A percentile compares a stretch with the other conserved stretches of the same genome.
phyloP scores from a whole-genome alignment of 148 eudicot genomes.

The Camellia lanceoleosa region DNA sequence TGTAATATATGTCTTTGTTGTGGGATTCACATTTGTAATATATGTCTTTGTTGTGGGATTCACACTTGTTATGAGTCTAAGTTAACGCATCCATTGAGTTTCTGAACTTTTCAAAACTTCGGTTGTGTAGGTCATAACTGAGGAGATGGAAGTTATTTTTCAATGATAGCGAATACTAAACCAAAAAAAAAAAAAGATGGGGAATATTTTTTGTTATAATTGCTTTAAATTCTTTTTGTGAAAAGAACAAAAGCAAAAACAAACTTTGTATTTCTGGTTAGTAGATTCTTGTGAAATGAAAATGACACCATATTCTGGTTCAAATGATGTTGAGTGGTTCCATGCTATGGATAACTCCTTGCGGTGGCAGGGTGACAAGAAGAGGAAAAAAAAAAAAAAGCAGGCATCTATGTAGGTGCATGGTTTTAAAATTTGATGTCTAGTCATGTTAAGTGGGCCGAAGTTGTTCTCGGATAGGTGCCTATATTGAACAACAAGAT shows the following conservation, averaged over 20 bases:
- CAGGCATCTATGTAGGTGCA: neutral
- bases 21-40: too few species aligned
- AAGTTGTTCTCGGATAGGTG: slow-evolving; percentile 4
- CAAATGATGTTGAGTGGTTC: neutral
- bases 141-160: neutral
- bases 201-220: neutral
- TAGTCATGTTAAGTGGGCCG: neutral
- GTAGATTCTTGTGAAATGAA: neutral
- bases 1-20: too few species aligned
- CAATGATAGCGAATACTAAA: neutral
- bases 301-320: neutral
- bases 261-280: neutral
- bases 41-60: too few species aligned
- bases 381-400: neutral
- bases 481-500: neutral
- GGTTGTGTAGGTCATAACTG: neutral
- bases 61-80: neutral
- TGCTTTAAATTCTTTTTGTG: neutral
- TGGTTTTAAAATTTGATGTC: neutral
- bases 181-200: neutral
- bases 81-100: neutral
- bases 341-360: neutral
- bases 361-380: neutral
- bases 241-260: neutral
- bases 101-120: neutral